Conservation (phyloP, 1,284 basidiomycete species). For the Cutaneotrichosporon sp. region DNA sequence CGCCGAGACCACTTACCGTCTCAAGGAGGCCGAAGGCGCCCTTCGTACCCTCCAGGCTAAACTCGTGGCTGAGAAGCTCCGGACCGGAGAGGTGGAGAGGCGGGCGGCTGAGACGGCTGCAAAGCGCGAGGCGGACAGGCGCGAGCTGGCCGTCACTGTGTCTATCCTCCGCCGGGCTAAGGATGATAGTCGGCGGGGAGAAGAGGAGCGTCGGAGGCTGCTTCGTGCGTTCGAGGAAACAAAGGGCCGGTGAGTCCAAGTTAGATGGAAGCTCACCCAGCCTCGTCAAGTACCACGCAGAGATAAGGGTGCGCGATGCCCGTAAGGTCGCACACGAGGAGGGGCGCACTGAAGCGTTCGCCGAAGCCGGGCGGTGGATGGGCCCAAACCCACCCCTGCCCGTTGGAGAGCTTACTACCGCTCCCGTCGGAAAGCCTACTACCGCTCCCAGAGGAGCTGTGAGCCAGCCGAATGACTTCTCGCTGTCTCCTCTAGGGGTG, state of each 20-base stretch:
- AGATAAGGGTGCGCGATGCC: constrained; percentile 46
- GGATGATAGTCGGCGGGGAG: constrained; percentile 44
- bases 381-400: not conserved
- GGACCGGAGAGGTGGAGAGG: constrained; percentile 16
- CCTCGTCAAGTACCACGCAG: constrained; percentile 44
- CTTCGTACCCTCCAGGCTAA: constrained; percentile 46
- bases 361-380: constrained; percentile 30
- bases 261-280: constrained; percentile 24
- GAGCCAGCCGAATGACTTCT: constrained; percentile 5
- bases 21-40: constrained; percentile 38
- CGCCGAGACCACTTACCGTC: constrained; percentile 33
- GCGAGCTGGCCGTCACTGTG: constrained; percentile 45
- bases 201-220: constrained; percentile 45
- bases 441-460: not conserved
- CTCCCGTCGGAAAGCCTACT: not conserved
- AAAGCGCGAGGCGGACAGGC: constrained; percentile 29
- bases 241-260: constrained; percentile 36
- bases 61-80: constrained; percentile 46
- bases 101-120: not conserved
- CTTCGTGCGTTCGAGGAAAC: constrained; percentile 45
- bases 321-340: constrained; percentile 43
- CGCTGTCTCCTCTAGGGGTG: not conserved
- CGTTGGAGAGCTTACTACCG: not conserved
- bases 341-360: constrained; percentile 40
- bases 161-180: constrained; percentile 41